phyloP scores from a whole-genome alignment of 1,284 basidiomycete genomes.

The Vanrija sp. region DNA sequence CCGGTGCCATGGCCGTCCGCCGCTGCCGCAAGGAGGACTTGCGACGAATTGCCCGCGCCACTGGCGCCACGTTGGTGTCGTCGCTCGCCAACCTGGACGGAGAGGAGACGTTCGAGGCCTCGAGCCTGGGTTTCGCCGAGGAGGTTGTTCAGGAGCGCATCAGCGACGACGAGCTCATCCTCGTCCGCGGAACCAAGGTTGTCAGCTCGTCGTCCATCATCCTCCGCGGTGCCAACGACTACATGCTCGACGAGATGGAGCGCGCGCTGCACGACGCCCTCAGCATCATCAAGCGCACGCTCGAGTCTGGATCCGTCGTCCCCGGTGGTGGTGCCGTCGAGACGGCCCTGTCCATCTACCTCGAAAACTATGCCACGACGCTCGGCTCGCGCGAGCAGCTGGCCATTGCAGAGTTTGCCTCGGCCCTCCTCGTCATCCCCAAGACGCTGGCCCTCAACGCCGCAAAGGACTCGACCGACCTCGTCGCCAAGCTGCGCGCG shows the following conservation, averaged over 20 bases:
- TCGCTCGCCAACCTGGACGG: slow-evolving; percentile 96
- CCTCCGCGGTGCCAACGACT: slow-evolving; percentile 96
- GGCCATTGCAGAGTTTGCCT: slow-evolving; percentile 96
- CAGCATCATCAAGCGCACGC: slow-evolving; percentile 92
- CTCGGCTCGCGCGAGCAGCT: slow-evolving; percentile 95
- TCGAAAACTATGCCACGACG: slow-evolving; percentile 98
- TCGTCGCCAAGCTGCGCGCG: slow-evolving; percentile 93
- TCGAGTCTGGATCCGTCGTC: slow-evolving; percentile 93
- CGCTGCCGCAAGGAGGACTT: slow-evolving; percentile 97
- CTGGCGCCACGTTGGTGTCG: slow-evolving; percentile 88
- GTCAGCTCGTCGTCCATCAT: slow-evolving; percentile 92
- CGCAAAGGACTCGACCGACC: slow-evolving; percentile 95
- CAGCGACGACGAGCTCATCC: slow-evolving; percentile 96
- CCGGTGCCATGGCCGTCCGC: slow-evolving; percentile 97
- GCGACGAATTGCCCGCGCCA: slow-evolving; percentile 93
- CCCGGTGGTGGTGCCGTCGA: slow-evolving; percentile 98
- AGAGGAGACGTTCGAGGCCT: slow-evolving; percentile 94
- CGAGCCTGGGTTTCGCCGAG: slow-evolving; percentile 83
- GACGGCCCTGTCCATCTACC: slow-evolving; percentile 91
- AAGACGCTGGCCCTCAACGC: slow-evolving; percentile 98
- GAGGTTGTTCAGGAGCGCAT: slow-evolving; percentile 97
- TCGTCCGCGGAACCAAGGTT: slow-evolving; percentile 96
- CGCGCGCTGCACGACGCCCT: slow-evolving; percentile 90
- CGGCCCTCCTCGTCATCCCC: slow-evolving; percentile 87
- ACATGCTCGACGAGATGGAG: slow-evolving; percentile 99